These are phyloP conservation scores for Septoria linicola DNA, from an alignment of 2,329 filamentous ascomycete genomes.

Conservation along the genomic window DNA sequence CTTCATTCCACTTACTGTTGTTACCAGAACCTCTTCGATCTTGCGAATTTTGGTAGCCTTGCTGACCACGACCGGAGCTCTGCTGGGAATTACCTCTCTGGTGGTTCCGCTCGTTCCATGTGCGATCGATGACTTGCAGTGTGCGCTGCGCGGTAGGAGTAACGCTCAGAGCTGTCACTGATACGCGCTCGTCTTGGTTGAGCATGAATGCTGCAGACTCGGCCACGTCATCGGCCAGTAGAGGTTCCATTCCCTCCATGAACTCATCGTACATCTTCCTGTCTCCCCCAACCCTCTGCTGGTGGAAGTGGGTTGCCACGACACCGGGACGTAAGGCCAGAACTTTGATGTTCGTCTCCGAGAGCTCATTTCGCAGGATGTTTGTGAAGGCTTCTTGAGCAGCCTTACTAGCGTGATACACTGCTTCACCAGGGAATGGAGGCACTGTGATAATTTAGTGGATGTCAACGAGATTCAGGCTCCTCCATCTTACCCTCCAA, in stretches of 20 bases:
- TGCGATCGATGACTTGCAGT: conserved; percentile 23
- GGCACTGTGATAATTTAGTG: conserved; percentile 35
- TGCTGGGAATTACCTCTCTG: neutral
- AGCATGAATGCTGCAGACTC: conserved; percentile 48
- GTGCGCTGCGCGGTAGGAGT: conserved; percentile 47
- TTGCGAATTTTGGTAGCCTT: neutral
- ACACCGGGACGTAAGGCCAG: conserved; percentile 49
- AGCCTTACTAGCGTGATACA: conserved; percentile 52
- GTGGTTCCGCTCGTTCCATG: conserved; percentile 10
- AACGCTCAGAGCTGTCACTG: conserved; percentile 50
- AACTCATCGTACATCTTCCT: conserved; percentile 46
- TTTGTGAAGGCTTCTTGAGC: conserved; percentile 53
- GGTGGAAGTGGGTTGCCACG: conserved; percentile 52
- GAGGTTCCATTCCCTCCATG: conserved; percentile 48
- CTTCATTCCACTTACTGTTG: neutral
- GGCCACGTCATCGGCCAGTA: conserved; percentile 47
- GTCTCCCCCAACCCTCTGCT: conserved; percentile 48
- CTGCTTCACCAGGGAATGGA: conserved; percentile 51
- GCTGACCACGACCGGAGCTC: neutral
- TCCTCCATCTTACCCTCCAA: conserved; percentile 26
- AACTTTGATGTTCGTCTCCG: conserved; percentile 50
- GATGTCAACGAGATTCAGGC: neutral
- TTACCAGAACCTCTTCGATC: neutral
- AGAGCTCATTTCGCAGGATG: conserved; percentile 49
- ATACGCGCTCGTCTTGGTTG: conserved; percentile 41